These are phyloP conservation scores for Aspergillus fijiensis DNA, from an alignment of 2,329 filamentous ascomycete species.

Conservation along the genomic window DNA sequence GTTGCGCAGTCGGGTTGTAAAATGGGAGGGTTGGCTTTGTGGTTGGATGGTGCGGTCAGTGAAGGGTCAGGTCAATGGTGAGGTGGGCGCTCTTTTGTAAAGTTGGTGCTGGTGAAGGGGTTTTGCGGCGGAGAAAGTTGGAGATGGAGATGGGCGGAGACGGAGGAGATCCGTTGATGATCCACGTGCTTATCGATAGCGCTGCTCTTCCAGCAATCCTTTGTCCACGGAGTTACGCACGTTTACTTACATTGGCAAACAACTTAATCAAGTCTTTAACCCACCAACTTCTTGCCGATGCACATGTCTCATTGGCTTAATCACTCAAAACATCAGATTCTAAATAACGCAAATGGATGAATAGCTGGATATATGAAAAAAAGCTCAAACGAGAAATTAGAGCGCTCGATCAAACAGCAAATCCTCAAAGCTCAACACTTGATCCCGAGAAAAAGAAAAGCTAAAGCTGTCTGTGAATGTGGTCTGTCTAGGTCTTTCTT, in stretches of 20 bases:
- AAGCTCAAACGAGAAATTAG: not conserved
- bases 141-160: conserved; percentile 6
- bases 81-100: too few species aligned
- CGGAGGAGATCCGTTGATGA: conserved; percentile 1
- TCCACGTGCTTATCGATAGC: conserved; percentile 28
- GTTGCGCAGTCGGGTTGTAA: not conserved
- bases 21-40: not conserved
- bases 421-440: not conserved
- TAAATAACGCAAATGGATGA: not conserved
- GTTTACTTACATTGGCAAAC: too few species aligned
- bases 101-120: not conserved
- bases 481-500: conserved; percentile 19
- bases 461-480: too few species aligned
- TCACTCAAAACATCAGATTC: not conserved
- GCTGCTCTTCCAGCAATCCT: not conserved
- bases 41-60: not conserved
- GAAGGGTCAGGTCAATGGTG: too few species aligned
- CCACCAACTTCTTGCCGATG: not conserved
- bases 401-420: conserved; percentile 8
- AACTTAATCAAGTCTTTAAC: too few species aligned
- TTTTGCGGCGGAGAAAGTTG: conserved; percentile 8
- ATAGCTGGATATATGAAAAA: not conserved
- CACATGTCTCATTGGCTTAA: not conserved
- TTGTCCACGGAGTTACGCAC: too few species aligned
- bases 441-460: too few species aligned